Conservation (phyloP, 2,329 filamentous ascomycete species). For the Geoglossum cookeanum region DNA sequence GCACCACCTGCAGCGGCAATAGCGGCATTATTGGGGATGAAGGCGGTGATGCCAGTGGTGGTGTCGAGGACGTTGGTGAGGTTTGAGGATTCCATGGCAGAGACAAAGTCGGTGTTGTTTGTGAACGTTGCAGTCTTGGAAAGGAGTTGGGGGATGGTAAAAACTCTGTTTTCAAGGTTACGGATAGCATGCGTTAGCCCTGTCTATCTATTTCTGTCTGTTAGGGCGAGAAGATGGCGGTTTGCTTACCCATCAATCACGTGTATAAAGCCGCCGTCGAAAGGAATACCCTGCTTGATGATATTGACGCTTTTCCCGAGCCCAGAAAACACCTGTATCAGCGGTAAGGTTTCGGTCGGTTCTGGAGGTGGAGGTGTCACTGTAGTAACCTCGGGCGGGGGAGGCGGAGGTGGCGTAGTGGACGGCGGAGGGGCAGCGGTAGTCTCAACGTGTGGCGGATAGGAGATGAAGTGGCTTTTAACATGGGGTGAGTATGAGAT, state of each 20-base stretch:
- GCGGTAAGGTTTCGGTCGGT: neutral
- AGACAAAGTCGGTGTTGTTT: slow-evolving; percentile 16
- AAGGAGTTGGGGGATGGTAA: slow-evolving; percentile 15
- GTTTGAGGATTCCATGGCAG: slow-evolving; percentile 17
- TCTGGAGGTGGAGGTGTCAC: neutral
- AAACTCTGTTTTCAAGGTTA: neutral
- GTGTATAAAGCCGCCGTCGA: slow-evolving; percentile 13
- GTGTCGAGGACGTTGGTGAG: slow-evolving; percentile 18
- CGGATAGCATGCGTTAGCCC: neutral
- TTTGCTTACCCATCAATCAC: slow-evolving; percentile 11
- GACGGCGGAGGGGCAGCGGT: neutral
- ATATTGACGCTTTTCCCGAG: slow-evolving; percentile 14
- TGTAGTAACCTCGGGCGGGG: no score
- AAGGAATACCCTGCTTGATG: slow-evolving; percentile 13
- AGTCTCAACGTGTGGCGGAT: no score
- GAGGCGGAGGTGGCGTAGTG: neutral
- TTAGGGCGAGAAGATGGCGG: slow-evolving; percentile 14
- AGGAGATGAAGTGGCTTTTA: no score
- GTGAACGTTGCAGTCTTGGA: slow-evolving; percentile 20
- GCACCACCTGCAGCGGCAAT: slow-evolving; percentile 15
- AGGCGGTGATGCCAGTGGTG: slow-evolving; percentile 19
- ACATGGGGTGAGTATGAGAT: no score
- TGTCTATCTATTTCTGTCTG: slow-evolving; percentile 9
- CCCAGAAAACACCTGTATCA: slow-evolving; percentile 5
- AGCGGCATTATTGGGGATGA: slow-evolving; percentile 15